Evolutionary conservation across 2,329 filamentous ascomycete genomes (phyloP), one percentile per base, ranked within the genome.

Genomic region (Exophiala aquamarina): DNA sequence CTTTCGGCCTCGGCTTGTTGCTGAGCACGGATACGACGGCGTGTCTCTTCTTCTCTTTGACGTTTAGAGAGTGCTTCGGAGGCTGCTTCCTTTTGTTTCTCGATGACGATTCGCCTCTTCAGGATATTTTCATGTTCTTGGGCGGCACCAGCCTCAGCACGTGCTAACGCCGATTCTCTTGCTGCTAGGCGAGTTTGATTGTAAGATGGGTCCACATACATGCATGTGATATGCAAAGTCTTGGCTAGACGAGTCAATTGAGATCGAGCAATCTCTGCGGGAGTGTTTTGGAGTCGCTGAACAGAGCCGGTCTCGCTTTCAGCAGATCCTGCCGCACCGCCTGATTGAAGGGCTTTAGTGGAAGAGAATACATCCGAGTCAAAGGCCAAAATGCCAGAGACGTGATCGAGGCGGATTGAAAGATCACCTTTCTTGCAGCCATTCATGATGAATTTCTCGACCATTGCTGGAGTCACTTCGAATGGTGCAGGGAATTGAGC

Each of bases 381-480:
- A 62, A 98, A 98, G 68, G 90, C 96, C 51, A 98, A 82, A 40
- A 96, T 88, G 51, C 93, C 90, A 44, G 91, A 92, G 53, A 90
- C 90, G 66, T 98, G 93, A 66, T 97, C 89, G 71, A 97, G 89
- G 53, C 93, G 90, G 61, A 98, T 94, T 44, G 93, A 87, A 36
- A 98, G 80, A 62, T 98, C 93, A 47, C 93, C 93, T 82, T 98
- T 98, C 83, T 98, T 98, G 81, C 95, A 97, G 56, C 93, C 93
- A 71, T 98, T 98, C 93, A 98, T 98, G 78, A 98, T 97, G 78
- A 98, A 98, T 76, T 97, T 98, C 78, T 98, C 93, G 59, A 98
- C 94, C 53, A 89, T 95, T 58, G 86, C 83, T 44, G 87, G 84
- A 55, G 82, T 87, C 59, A 97, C 90, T 72, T 96, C 87, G 81